These are phyloP conservation scores for Hypoxylon rickii DNA, from an alignment of 495 filamentous ascomycete genomes.

Conservation along the genomic window DNA sequence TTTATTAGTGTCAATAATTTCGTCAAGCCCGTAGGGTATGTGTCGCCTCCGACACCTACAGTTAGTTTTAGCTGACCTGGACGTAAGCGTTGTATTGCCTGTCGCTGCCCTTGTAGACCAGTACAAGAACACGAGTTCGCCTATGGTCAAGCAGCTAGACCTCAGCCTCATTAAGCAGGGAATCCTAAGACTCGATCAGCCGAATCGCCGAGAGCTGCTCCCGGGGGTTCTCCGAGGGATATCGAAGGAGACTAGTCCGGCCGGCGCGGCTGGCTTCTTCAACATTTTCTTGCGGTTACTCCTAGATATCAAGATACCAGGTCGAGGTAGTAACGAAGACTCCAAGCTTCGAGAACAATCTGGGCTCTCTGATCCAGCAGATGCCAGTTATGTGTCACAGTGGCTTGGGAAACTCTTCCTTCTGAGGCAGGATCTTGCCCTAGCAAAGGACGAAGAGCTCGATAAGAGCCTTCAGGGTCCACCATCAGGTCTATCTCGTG, in stretches of 20 bases:
- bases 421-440: slow-evolving; percentile 53
- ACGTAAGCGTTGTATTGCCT: slow-evolving; percentile 72
- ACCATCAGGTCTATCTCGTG: slow-evolving; percentile 70
- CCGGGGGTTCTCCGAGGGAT: slow-evolving; percentile 75
- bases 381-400: slow-evolving; percentile 72
- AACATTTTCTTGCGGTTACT: slow-evolving; percentile 80
- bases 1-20: slow-evolving; percentile 48
- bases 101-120: slow-evolving; percentile 83
- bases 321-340: slow-evolving; percentile 79
- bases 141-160: slow-evolving; percentile 86
- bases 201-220: slow-evolving; percentile 61
- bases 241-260: slow-evolving; percentile 63
- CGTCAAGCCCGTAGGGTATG: slow-evolving; percentile 48
- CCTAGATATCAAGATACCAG: slow-evolving; percentile 70
- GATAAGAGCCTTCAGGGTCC: slow-evolving; percentile 41
- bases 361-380: slow-evolving; percentile 63
- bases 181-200: slow-evolving; percentile 65
- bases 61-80: not conserved
- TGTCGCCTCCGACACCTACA: not conserved
- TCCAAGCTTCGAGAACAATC: slow-evolving; percentile 64
- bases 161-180: slow-evolving; percentile 88
- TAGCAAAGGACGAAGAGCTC: slow-evolving; percentile 38
- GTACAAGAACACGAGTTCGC: slow-evolving; percentile 75
- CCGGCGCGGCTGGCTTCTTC: slow-evolving; percentile 75
- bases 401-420: slow-evolving; percentile 85